Base-by-base conservation (phyloP, 1,139 yeast genomes). In the Magnusiomyces suaveolens region DNA sequence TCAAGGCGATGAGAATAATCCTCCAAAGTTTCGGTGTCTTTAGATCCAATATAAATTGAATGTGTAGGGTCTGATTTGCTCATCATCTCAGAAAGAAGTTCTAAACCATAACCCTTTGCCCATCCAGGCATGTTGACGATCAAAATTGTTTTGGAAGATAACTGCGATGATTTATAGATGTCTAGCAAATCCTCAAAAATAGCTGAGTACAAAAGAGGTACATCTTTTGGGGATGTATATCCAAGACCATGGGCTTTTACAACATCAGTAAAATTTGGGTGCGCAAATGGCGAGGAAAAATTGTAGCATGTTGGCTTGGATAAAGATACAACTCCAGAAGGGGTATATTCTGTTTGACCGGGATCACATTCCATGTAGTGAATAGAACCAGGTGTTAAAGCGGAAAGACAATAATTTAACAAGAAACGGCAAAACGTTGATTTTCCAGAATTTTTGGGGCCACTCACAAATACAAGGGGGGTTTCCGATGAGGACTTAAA, bases 81-180 rank as follows among this genome's bases (percentile, higher is more conserved):
- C 1, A 84, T 72, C 1, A 88, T 70, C 18, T 76, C 72, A 18
- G 70, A 71, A 23, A 87, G 72, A 10, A 90, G 69, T 54, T 83
- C 84, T 41, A 83, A 75, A 0, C 97, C 98, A 57, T 81, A 82
- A 0, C 97, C 97, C 68, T 86, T 87, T 26, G 89, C 79, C 97
- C 97, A 90, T 0, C 97, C 97, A 0, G 97, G 95, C 0, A 94
- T 81, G 62, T 90, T 90, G 2, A 90, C 75, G 1, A 92, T 68
- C 14, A 89, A 69, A 24, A 75, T 70, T 48, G 70, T 65, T 47
- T 70, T 64, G 12, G 61, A 56, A 46, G 60, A 52, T 68, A 61
- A 65, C 58, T 59, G 6, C 48, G 43, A 38, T 58, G 60, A 60
- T 6, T 53, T 38, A 57, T 74, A 80, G 26, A 62, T 60, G 1